Conservation (phyloP, 805 yeast species). For the Nakazawaea holstii region DNA sequence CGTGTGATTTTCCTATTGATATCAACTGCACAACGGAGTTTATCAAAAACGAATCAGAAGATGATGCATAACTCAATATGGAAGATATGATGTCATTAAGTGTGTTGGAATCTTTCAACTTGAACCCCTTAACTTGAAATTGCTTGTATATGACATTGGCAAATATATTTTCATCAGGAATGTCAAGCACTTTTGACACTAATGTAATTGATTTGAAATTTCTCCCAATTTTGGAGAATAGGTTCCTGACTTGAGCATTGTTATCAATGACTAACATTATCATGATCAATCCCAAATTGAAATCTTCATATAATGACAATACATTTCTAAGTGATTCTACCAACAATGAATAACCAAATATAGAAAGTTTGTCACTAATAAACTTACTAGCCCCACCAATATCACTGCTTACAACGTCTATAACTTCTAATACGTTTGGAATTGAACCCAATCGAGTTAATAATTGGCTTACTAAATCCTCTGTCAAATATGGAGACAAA, state of each 20-base stretch:
- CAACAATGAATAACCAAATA: conserved; percentile 19
- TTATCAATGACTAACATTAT: conserved; percentile 27
- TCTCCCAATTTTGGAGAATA: conserved; percentile 16
- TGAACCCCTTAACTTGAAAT: conserved; percentile 18
- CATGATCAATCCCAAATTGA: conserved; percentile 21
- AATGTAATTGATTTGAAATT: conserved; percentile 12
- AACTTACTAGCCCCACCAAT: conserved; percentile 14
- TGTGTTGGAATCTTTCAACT: conserved; percentile 17
- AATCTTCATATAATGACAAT: conserved; percentile 14
- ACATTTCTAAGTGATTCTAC: conserved; percentile 16
- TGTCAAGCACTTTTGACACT: not conserved
- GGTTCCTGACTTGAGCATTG: conserved; percentile 18
- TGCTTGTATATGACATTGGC: conserved; percentile 6
- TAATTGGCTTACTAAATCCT: conserved; percentile 30
- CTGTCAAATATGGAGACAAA: conserved; percentile 36
- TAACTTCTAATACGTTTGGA: conserved; percentile 27
- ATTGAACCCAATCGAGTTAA: conserved; percentile 34
- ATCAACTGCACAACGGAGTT: conserved; percentile 18
- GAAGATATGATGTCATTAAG: conserved; percentile 18
- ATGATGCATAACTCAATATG: conserved; percentile 10
- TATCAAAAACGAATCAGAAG: conserved; percentile 16
- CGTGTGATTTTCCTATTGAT: conserved; percentile 5
- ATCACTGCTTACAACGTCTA: conserved; percentile 29
- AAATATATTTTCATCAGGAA: not conserved
- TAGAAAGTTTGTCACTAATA: conserved; percentile 17